Base-by-base conservation (phyloP, 257 asterid genomes). In the Scutellaria barbata region DNA sequence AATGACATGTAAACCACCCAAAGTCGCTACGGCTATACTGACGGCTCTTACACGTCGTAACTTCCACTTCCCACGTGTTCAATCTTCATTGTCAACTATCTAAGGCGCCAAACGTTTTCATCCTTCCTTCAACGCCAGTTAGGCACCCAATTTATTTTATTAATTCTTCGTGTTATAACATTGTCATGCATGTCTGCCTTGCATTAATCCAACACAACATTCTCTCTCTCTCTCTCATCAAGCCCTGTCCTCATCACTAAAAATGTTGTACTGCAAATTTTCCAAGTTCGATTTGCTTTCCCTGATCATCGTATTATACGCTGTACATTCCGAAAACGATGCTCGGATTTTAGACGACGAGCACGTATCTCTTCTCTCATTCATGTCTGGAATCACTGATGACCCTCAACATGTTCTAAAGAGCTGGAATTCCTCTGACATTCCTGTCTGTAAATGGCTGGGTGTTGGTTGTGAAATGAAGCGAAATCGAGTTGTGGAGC, bases 1-100 rank as follows among this genome's bases (percentile, higher is more conserved):
- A 69, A 73, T 87, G 93, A 85, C 96, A 89, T 87, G 91, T 82
- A 83, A 83, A 83, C 84, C 92, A 84, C 87, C 83, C 48, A 76
- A 68, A 57, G 55, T 74, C 76, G 43, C 52, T n/a, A 62, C 62
- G 69, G 45, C 63, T 47, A 59, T 50, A 14, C 59, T 41, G 74
- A 61, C 74, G 68, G 48, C 37, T 52, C 46, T 10, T 58, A 79
- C 78, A 52, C 78, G 78, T 78, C 73, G 69, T 68, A 22, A 56
- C 71, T 0, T 13, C 72, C 39, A 41, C 33, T 79, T 43, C 81
- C 74, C 96, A 88, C 79, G 85, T 82, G 93, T 81, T 77, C 13
- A 25, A n/a, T 13, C 6, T 30, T 68, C 30, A 80, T 81, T 85
- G 90, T 87, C 91, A 85, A 87, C 80, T 18, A 76, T 81, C 74